These are phyloP conservation scores for Biancaea sappan DNA, from an alignment of 306 rosid genomes.

Conservation along the genomic window DNA sequence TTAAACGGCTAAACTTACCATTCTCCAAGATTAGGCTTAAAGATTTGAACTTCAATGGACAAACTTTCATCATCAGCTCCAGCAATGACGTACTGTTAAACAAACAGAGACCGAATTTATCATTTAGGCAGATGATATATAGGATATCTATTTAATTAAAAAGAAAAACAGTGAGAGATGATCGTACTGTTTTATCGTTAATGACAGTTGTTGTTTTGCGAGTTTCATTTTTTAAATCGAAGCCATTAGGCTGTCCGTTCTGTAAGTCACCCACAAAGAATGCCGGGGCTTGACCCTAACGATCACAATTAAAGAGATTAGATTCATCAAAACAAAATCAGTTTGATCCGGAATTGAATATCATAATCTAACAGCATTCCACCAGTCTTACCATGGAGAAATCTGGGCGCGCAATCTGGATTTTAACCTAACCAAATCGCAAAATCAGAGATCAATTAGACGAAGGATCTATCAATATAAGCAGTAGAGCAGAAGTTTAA, in stretches of 20 bases:
- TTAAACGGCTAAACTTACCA: slow-evolving; percentile 74
- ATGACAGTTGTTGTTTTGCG: slow-evolving; percentile 45
- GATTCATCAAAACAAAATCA: slow-evolving; percentile 31
- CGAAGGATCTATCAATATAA: slow-evolving; percentile 50
- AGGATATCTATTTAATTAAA: slow-evolving; percentile 41
- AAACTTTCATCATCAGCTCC: slow-evolving; percentile 75
- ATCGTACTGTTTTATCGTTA: slow-evolving; percentile 72
- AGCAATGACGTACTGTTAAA: slow-evolving; percentile 85
- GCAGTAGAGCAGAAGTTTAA: slow-evolving; percentile 13
- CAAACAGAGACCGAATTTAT: slow-evolving; percentile 44
- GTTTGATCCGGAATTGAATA: slow-evolving; percentile 36
- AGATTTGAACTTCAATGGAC: slow-evolving; percentile 71
- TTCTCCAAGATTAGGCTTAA: slow-evolving; percentile 61
- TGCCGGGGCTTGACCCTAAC: slow-evolving; percentile 87
- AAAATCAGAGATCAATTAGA: slow-evolving; percentile 39
- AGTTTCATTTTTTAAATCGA: slow-evolving; percentile 57
- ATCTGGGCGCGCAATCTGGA: slow-evolving; percentile 41
- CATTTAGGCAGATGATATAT: slow-evolving; percentile 43
- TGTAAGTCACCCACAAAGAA: slow-evolving; percentile 65
- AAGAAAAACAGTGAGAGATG: slow-evolving; percentile 26
- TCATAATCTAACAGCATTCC: slow-evolving; percentile 32
- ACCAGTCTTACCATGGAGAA: slow-evolving; percentile 68
- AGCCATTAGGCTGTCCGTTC: slow-evolving; percentile 52
- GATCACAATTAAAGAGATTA: slow-evolving; percentile 39
- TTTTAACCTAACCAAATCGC: slow-evolving; percentile 56